These are phyloP conservation scores for Pestalotiopsis fici DNA, from an alignment of 2,329 filamentous ascomycete genomes.

Conservation along the genomic window DNA sequence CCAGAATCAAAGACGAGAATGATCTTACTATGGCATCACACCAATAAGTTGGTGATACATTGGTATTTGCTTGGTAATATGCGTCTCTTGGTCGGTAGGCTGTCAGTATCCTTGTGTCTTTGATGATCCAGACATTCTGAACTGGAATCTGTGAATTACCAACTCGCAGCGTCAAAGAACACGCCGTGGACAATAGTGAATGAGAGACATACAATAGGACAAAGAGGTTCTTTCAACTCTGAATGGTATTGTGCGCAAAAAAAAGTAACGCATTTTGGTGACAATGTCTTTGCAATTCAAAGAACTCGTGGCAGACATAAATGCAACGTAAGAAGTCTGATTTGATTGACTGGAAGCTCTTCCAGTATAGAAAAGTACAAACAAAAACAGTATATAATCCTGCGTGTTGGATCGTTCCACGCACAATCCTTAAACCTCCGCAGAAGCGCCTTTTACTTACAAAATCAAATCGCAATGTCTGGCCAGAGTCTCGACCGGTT, in stretches of 20 bases:
- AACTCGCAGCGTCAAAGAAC: too few species aligned
- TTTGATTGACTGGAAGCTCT: not conserved
- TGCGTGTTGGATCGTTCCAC: not conserved
- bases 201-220: not conserved
- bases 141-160: too few species aligned
- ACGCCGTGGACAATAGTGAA: too few species aligned
- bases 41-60: too few species aligned
- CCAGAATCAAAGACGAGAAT: too few species aligned
- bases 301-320: not conserved
- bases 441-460: not conserved
- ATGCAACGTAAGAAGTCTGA: not conserved
- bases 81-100: too few species aligned
- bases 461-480: not conserved
- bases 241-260: not conserved
- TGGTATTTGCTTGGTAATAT: too few species aligned
- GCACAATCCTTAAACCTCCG: not conserved
- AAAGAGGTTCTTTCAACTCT: not conserved
- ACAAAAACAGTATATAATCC: not conserved
- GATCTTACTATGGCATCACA: too few species aligned
- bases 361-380: not conserved
- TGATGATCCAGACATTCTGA: too few species aligned
- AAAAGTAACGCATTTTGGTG: not conserved
- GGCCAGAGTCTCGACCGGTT: not conserved
- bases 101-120: too few species aligned
- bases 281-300: not conserved